Conservation (phyloP, 176 grass and related monocot species). For the Calamus simplicifolius region DNA sequence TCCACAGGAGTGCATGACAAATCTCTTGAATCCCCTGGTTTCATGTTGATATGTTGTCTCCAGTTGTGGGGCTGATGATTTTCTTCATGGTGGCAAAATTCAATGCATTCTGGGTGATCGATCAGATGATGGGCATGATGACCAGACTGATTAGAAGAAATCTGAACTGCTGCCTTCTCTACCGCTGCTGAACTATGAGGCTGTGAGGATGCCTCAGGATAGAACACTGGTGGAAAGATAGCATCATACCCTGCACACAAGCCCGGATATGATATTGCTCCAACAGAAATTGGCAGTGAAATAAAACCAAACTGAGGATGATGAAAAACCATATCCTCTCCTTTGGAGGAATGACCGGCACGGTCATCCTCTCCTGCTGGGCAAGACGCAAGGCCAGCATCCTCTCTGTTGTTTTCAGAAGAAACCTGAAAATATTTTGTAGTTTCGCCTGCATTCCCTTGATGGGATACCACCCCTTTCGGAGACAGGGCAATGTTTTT, state of each 20-base stretch:
- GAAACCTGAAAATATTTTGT: conserved; percentile 21
- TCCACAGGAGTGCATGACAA: conserved; percentile 19
- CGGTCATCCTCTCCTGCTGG: conserved; percentile 39
- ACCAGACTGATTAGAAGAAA: conserved; percentile 26
- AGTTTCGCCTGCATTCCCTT: conserved; percentile 23
- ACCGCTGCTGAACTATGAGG: conserved; percentile 34
- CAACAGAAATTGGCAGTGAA: conserved; percentile 57
- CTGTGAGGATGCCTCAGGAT: conserved; percentile 33
- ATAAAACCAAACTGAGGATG: conserved; percentile 58
- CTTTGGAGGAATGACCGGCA: conserved; percentile 35
- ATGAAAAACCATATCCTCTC: conserved; percentile 22
- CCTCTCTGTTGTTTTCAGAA: conserved; percentile 31
- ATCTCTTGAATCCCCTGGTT: conserved; percentile 30
- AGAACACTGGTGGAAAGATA: conserved; percentile 62
- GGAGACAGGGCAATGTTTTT: conserved; percentile 18
- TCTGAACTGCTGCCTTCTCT: conserved; percentile 32
- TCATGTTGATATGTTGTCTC: conserved; percentile 24
- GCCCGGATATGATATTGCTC: conserved; percentile 52
- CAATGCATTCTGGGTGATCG: conserved; percentile 14
- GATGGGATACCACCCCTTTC: conserved; percentile 18
- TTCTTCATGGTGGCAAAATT: conserved; percentile 32
- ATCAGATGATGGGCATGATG: conserved; percentile 33
- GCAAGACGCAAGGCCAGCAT: conserved; percentile 24
- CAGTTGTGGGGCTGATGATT: conserved; percentile 29
- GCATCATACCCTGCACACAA: conserved; percentile 29